Conservation (phyloP, 345 rosid species). For the Schrenkiella parvula region DNA sequence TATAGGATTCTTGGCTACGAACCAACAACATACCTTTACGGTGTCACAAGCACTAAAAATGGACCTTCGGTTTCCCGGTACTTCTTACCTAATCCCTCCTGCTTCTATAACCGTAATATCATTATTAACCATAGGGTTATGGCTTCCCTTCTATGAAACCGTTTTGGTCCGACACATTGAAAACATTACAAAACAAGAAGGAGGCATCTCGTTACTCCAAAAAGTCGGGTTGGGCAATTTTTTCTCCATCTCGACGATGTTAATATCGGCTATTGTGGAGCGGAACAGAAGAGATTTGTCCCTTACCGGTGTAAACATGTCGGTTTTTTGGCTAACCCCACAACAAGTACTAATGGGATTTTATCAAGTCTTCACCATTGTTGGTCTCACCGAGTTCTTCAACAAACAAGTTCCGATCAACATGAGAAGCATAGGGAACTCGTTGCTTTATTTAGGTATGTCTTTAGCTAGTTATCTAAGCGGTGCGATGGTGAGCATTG, state of each 20-base stretch:
- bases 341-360: slow-evolving; percentile 57
- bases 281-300: slow-evolving; percentile 35
- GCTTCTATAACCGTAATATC: slow-evolving; percentile 39
- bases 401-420: slow-evolving; percentile 57
- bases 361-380: slow-evolving; percentile 50
- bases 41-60: slow-evolving; percentile 44
- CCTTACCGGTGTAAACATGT: slow-evolving; percentile 28
- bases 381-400: slow-evolving; percentile 63
- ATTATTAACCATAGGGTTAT: slow-evolving; percentile 30
- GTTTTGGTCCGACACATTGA: slow-evolving; percentile 31
- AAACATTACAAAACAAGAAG: slow-evolving; percentile 35
- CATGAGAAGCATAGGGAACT: slow-evolving; percentile 60
- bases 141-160: slow-evolving; percentile 45
- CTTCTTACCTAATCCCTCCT: slow-evolving; percentile 42
- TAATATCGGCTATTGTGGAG: slow-evolving; percentile 48
- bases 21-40: slow-evolving; percentile 37
- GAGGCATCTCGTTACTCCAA: slow-evolving; percentile 57
- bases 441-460: slow-evolving; percentile 26
- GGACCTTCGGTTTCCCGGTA: slow-evolving; percentile 39
- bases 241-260: slow-evolving; percentile 46
- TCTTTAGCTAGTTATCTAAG: slow-evolving; percentile 44
- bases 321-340: slow-evolving; percentile 57
- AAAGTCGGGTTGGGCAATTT: slow-evolving; percentile 52
- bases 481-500: slow-evolving; percentile 32
- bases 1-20: slow-evolving; percentile 41